Base-by-base conservation (phyloP, 192 early-diverging fungal species). In the Lunasporangiospora selenospora region DNA sequence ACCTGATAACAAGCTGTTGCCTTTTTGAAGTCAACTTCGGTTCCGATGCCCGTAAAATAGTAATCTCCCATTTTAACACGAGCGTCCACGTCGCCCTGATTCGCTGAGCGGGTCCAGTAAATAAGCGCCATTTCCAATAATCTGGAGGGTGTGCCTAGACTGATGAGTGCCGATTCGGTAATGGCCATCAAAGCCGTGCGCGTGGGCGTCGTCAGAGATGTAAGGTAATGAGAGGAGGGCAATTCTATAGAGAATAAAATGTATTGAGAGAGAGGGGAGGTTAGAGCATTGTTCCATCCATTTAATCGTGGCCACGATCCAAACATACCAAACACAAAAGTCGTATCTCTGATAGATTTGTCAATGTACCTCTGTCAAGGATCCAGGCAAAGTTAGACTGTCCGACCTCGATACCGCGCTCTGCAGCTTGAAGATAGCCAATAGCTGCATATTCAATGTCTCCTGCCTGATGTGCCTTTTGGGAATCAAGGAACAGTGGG, bases 31-130 rank as follows among this genome's bases (percentile, higher is more conserved):
- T 91, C 88, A 3, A 77, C 80, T 19, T 62, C 51, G 10, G 81
- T 81, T 36, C 94, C 93, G 42, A 90, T 83, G 1, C 97, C 97
- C 50, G 91, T 80, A 62, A 83, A 97, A 61, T 93, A 95, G 75
- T 95, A 91, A 70, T 98, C 97, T 12, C 95, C 97, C 76, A 94
- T 90, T 58, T 95, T 94, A 18, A 95, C 88, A 13, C 94, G 80
- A 33, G 95, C 90, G 61, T 98, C 93, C 0, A 90, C 82, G 80
- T 95, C 93, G 36, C 89, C 87, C 55, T 96, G 95, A 60, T 95
- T 97, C 8, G 95, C 95, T 0, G 97, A 94, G 9, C 97, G 87
- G 36, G 90, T 95, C 95, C 95, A 99, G 62, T 95, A 90, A 16
- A 88, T 85, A 33, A 97, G 70, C 3, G 95, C 94, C 33, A 89